phyloP scores from a whole-genome alignment of 2,329 filamentous ascomycete genomes.

The Talaromyces sp. region DNA sequence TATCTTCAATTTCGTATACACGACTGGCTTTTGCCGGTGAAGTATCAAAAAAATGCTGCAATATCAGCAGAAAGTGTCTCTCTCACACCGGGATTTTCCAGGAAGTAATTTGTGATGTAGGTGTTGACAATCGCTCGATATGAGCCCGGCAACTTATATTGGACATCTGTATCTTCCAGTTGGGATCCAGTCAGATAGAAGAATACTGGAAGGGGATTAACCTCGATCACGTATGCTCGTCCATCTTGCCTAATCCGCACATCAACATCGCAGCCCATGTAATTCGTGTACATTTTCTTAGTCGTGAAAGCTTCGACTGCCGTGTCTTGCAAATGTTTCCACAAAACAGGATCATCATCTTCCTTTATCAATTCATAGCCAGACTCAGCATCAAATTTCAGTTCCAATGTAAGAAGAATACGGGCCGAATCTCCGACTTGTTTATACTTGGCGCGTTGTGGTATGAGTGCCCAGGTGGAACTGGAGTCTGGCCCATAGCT shows the following conservation, averaged over 20 bases:
- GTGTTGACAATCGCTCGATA: slow-evolving; percentile 24
- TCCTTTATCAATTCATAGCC: slow-evolving; percentile 15
- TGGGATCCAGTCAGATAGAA: slow-evolving; percentile 20
- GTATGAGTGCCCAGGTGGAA: slow-evolving; percentile 23
- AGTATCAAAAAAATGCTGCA: background rate
- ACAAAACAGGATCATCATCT: slow-evolving; percentile 20
- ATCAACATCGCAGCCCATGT: slow-evolving; percentile 27
- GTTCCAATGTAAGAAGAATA: slow-evolving; percentile 25
- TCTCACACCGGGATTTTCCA: slow-evolving; percentile 3
- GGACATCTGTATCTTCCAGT: slow-evolving; percentile 18
- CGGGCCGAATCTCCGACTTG: slow-evolving; percentile 5
- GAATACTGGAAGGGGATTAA: slow-evolving; percentile 25
- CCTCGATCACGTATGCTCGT: slow-evolving; percentile 25
- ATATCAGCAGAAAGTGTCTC: background rate
- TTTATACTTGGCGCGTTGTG: slow-evolving; percentile 10
- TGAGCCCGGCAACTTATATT: slow-evolving; percentile 20
- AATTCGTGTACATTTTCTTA: slow-evolving; percentile 18
- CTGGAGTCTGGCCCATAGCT: slow-evolving; percentile 20
- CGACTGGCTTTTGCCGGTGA: background rate
- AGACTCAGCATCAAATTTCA: slow-evolving; percentile 25
- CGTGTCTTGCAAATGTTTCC: slow-evolving; percentile 21
- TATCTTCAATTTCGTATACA: background rate
- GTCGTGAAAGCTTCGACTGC: slow-evolving; percentile 23
- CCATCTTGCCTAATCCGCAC: slow-evolving; percentile 21
- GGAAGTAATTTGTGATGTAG: slow-evolving; percentile 24